Base-by-base conservation (phyloP, 768 basidiomycete species). In the Psilocybe tampanensis region DNA sequence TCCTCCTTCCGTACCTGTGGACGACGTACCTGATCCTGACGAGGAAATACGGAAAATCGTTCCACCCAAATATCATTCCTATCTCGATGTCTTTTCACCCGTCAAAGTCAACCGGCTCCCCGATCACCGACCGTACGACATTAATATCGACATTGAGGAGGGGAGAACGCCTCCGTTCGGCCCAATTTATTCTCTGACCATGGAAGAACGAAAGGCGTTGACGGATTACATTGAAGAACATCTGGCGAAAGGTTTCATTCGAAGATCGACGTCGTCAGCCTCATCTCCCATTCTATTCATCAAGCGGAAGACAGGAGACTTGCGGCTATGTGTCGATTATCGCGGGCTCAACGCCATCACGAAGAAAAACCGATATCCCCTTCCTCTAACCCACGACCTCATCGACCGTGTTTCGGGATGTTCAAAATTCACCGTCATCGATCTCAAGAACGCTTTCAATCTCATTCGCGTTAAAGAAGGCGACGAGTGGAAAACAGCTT, bases 401-500 rank as follows among this genome's bases (percentile, higher is more conserved):
- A 26, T 75, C 7, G 60, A 73, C 24, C 62, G 64, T n/a, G 39
- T 55, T 74, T 0, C 32, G 54, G 17, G 61, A 55, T 2, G 62
- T 65, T 2, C 62, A 64, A 23, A 68, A 36, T 79, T 74, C 61
- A 73, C 72, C 1, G 71, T 70, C 47, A 43, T 81, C 7, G 76
- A 83, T 59, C 64, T 82, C 7, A 54, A 66, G 43, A 66, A 68
- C 42, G 76, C 72, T 0, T 82, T 69, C 59, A 70, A 79, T 62
- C 70, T 74, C 19, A 36, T 71, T 3, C 36, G 52, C 8, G 65
- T 81, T 47, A 69, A 67, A 9, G 60, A 74, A 47, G 76, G 76
- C 5, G 70, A 80, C 47, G 64, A 78, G 64, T 74, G 71, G 70
- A 81, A 80, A 8, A 71, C 74, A 0, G 70, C 72, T 0, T 81